These are phyloP conservation scores for Raffaelea deltoideospora DNA, from an alignment of 2,329 filamentous ascomycete species.

Conservation along the genomic window DNA sequence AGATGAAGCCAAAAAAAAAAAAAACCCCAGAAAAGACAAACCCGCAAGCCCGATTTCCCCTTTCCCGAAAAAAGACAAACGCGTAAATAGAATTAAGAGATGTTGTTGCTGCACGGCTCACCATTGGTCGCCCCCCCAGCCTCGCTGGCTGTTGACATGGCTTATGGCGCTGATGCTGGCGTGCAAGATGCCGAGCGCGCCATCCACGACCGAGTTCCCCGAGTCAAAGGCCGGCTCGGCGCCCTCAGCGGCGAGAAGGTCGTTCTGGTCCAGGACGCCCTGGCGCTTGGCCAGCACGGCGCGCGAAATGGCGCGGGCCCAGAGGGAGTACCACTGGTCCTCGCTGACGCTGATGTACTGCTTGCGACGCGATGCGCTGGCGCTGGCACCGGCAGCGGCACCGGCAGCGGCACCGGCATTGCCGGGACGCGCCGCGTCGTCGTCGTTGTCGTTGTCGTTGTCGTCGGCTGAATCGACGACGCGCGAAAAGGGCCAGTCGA, in stretches of 20 bases:
- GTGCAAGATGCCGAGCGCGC: constrained; percentile 25
- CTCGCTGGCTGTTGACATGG: constrained; percentile 35
- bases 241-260: constrained; percentile 30
- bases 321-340: constrained; percentile 47
- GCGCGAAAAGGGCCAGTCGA: constrained; percentile 43
- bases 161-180: constrained; percentile 36
- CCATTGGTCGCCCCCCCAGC: constrained; percentile 31
- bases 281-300: constrained; percentile 44
- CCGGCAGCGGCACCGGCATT: constrained; percentile 46
- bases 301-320: constrained; percentile 42
- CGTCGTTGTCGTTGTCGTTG: constrained; percentile 36
- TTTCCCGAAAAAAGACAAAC: too few species aligned
- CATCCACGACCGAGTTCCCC: constrained; percentile 23
- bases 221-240: constrained; percentile 19
- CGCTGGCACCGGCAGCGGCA: too few species aligned
- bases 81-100: too few species aligned
- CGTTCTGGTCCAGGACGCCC: constrained; percentile 38
- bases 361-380: constrained; percentile 19
- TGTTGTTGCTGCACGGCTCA: too few species aligned
- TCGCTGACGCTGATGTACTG: constrained; percentile 39
- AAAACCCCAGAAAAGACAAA: too few species aligned
- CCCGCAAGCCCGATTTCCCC: too few species aligned
- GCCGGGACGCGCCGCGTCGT: constrained; percentile 45
- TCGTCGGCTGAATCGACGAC: constrained; percentile 19
- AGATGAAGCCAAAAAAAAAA: too few species aligned